These are phyloP conservation scores for Xerophyta viscosa DNA, from an alignment of 106 monocot genomes.

Conservation along the genomic window DNA sequence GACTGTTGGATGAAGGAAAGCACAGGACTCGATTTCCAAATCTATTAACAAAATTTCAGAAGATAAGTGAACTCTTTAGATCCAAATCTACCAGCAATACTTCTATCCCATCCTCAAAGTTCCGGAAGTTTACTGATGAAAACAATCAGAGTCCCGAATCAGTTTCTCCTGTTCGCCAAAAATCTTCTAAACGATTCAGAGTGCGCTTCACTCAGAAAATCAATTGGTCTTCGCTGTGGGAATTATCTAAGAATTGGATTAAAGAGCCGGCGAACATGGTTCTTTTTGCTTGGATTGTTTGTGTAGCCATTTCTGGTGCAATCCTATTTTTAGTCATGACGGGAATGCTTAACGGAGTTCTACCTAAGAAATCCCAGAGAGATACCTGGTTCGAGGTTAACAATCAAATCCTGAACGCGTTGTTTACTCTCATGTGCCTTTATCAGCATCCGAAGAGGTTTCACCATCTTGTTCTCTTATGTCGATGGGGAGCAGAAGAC, in stretches of 20 bases:
- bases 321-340: slow-evolving; percentile 52
- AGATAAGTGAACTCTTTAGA: background rate
- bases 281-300: slow-evolving; percentile 29
- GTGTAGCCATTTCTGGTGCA: slow-evolving; percentile 37
- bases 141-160: slow-evolving; percentile 2
- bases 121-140: background rate
- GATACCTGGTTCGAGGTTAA: slow-evolving; percentile 50
- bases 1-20: slow-evolving; percentile 3
- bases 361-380: slow-evolving; percentile 36
- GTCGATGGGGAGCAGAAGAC: slow-evolving; percentile 25
- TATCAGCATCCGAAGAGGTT: slow-evolving; percentile 41
- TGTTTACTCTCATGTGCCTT: slow-evolving; percentile 50
- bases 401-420: slow-evolving; percentile 43
- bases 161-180: slow-evolving; percentile 1
- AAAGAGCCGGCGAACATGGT: slow-evolving; percentile 42
- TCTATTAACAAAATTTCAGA: background rate
- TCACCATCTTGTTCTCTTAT: slow-evolving; percentile 29
- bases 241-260: slow-evolving; percentile 31
- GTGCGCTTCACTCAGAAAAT: slow-evolving; percentile 25
- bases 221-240: slow-evolving; percentile 32
- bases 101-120: slow-evolving; percentile 7
- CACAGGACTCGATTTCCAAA: background rate
- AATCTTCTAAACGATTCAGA: background rate
- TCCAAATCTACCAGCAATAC: background rate
- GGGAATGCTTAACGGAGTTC: slow-evolving; percentile 36